Conservation (phyloP, 1,284 basidiomycete species). For the Anthracocystis panici-leucophaei region DNA sequence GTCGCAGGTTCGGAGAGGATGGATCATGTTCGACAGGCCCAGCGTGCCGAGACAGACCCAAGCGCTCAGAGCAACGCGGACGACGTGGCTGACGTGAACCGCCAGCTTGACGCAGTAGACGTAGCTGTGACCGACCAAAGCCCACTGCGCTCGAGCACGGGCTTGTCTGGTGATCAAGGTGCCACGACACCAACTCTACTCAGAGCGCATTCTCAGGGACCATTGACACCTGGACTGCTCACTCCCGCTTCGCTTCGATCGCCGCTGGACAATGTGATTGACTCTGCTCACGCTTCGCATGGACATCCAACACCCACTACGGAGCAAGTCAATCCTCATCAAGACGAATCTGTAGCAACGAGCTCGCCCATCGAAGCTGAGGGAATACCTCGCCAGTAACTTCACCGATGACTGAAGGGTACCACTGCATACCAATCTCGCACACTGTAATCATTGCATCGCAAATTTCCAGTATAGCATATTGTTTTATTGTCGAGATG, state of each 20-base stretch:
- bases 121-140: neutral
- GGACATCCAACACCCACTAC: slow-evolving; percentile 36
- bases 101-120: neutral
- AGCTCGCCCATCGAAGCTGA: slow-evolving; percentile 8
- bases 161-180: slow-evolving; percentile 28
- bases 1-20: slow-evolving; percentile 15
- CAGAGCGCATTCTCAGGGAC: slow-evolving; percentile 15
- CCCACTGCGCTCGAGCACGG: slow-evolving; percentile 18
- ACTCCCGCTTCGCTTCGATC: slow-evolving; percentile 33
- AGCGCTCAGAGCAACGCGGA: slow-evolving; percentile 4
- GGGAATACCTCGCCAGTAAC: neutral
- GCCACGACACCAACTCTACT: slow-evolving; percentile 20
- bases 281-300: slow-evolving; percentile 45
- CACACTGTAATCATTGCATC: neutral
- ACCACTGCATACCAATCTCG: neutral
- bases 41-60: slow-evolving; percentile 30
- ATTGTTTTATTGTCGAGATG: neutral
- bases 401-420: no score
- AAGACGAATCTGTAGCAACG: neutral
- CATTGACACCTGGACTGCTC: slow-evolving; percentile 27
- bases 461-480: slow-evolving; percentile 5
- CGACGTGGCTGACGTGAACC: neutral
- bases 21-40: slow-evolving; percentile 1
- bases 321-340: slow-evolving; percentile 17
- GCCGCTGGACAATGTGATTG: slow-evolving; percentile 33